These are phyloP conservation scores for Cochlearia excelsa DNA, from an alignment of 345 rosid genomes.

Conservation along the genomic window DNA sequence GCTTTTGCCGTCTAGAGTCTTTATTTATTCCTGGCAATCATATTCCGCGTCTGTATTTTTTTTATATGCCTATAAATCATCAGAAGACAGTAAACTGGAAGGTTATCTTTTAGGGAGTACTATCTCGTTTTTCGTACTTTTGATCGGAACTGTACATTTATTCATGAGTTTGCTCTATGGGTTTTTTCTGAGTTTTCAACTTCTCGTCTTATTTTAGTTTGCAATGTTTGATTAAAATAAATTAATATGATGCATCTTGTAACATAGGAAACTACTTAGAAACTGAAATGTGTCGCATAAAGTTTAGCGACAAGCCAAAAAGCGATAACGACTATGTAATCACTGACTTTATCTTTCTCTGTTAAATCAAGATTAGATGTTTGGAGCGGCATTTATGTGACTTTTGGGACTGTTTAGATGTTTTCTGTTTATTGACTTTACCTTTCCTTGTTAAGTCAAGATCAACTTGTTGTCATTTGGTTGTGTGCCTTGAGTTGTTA, in stretches of 20 bases:
- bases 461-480: conserved; percentile 11
- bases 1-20: conserved; percentile 2
- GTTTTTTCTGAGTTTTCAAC: neutral
- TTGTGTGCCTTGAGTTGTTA: conserved; percentile 17
- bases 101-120: conserved; percentile 5
- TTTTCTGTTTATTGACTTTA: conserved; percentile 1
- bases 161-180: conserved; percentile 2
- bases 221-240: neutral
- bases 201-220: neutral
- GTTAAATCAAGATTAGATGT: neutral
- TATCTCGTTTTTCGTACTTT: conserved; percentile 14
- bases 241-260: conserved; percentile 10
- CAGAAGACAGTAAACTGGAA: conserved; percentile 4
- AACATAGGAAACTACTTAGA: conserved; percentile 5
- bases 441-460: neutral
- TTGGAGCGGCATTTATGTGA: conserved; percentile 2
- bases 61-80: conserved; percentile 3
- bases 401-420: conserved; percentile 15
- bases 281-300: conserved; percentile 2
- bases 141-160: conserved; percentile 1
- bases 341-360: conserved; percentile 10
- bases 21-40: conserved; percentile 13
- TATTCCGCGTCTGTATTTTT: neutral
- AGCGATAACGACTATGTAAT: conserved; percentile 17
- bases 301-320: conserved; percentile 8